These are phyloP conservation scores for Spathaspora girioi DNA, from an alignment of 805 yeast species.

Conservation along the genomic window DNA sequence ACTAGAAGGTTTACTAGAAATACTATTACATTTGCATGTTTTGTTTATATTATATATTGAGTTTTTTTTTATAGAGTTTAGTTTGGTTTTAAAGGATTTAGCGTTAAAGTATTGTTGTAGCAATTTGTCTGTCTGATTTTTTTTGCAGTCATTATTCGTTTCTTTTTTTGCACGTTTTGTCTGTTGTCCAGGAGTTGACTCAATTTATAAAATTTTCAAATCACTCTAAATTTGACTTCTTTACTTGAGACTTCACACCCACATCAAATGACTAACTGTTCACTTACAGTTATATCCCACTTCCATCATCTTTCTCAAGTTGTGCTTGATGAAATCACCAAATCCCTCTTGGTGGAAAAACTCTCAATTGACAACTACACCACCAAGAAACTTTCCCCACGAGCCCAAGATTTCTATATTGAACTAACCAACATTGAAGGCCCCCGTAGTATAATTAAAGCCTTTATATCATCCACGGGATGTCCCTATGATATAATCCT, in stretches of 20 bases:
- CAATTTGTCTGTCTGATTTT: background rate
- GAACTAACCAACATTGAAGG: constrained; percentile 9
- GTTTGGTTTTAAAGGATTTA: background rate
- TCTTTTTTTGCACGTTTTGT: background rate
- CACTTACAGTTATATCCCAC: constrained; percentile 1
- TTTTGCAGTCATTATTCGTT: background rate
- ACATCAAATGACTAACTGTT: background rate
- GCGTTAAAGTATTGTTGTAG: background rate
- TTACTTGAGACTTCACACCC: background rate
- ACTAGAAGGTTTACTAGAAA: too few species aligned
- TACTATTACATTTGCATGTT: too few species aligned
- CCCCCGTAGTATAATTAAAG: constrained; percentile 6
- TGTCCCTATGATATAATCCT: constrained; percentile 28
- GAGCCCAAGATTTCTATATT: constrained; percentile 21
- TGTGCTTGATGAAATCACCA: background rate
- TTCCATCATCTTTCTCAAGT: background rate
- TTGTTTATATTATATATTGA: background rate
- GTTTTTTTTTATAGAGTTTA: background rate
- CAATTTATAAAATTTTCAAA: background rate
- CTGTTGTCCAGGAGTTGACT: background rate
- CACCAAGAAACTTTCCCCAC: constrained; percentile 13
- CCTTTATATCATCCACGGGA: background rate
- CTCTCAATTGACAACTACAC: background rate
- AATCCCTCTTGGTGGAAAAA: background rate
- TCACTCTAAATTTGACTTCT: background rate